These are phyloP conservation scores for Astragalus membranaceus DNA, from an alignment of 306 rosid species.

Conservation along the genomic window DNA sequence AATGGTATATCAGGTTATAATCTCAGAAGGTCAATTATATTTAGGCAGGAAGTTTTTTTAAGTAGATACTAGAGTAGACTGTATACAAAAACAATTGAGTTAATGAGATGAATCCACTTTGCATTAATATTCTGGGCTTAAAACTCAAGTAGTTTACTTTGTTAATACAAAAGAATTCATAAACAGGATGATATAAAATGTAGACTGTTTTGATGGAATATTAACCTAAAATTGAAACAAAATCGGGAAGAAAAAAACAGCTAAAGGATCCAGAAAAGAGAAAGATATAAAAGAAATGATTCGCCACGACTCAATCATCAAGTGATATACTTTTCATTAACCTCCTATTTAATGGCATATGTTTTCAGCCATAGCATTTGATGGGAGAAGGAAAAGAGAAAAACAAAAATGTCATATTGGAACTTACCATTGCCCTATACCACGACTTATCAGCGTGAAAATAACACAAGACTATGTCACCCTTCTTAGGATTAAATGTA, in stretches of 20 bases:
- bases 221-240: background rate
- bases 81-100: background rate
- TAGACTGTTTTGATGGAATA: background rate
- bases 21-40: background rate
- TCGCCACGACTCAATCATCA: background rate
- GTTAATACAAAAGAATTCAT: background rate
- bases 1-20: background rate
- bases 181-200: background rate
- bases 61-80: background rate
- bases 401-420: background rate
- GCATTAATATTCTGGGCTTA: background rate
- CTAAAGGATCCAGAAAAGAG: background rate
- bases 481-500: conserved; percentile 87
- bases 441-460: conserved; percentile 76
- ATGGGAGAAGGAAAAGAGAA: background rate
- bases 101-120: background rate
- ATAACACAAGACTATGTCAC: conserved; percentile 84
- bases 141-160: background rate
- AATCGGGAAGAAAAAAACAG: background rate
- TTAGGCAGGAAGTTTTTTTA: background rate
- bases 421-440: conserved; percentile 93
- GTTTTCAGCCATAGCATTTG: background rate
- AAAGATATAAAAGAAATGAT: background rate
- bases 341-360: background rate
- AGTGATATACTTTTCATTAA: background rate